A percentile compares a stretch with the other conserved stretches of the same genome.
Evolutionary conservation across 2,329 filamentous ascomycete genomes (phyloP).

Genomic region (Cladosporium sp.): DNA sequence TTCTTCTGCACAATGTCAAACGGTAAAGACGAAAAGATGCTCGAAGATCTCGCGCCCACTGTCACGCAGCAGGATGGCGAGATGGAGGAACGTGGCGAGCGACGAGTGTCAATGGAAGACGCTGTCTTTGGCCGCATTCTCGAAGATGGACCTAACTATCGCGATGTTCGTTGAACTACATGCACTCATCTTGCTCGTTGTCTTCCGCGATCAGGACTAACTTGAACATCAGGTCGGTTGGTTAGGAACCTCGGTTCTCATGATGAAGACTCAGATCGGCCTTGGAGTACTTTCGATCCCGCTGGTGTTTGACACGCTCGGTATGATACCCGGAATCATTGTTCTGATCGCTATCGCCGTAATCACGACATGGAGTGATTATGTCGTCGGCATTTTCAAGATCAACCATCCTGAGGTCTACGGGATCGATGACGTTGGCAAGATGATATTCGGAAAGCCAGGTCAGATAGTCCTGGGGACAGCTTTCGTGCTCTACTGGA

Average conservation of each 20-base stretch:
- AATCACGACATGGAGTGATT: conserved; percentile 55
- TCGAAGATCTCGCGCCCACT: not conserved
- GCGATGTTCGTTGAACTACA: not conserved
- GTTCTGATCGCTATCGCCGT: conserved; percentile 43
- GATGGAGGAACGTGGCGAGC: not conserved
- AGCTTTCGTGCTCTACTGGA: not conserved
- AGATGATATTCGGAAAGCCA: conserved; percentile 52
- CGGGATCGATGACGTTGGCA: conserved; percentile 59
- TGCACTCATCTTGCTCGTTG: not conserved
- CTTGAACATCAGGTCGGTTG: conserved; percentile 48
- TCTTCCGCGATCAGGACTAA: not conserved
- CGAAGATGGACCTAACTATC: not conserved
- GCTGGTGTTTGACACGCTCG: conserved; percentile 48
- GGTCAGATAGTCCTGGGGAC: too few relatives aligned
- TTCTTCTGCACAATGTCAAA: not conserved
- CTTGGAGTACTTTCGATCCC: conserved; percentile 54
- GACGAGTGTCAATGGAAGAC: not conserved
- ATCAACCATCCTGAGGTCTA: conserved; percentile 57
- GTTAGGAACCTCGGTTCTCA: conserved; percentile 47
- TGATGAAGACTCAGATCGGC: conserved; percentile 52
- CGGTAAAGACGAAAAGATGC: not conserved
- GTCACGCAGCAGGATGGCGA: not conserved
- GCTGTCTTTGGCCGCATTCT: not conserved
- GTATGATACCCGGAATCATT: conserved; percentile 53
- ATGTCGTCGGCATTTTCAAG: conserved; percentile 56